Base-by-base conservation (phyloP, 352 stramenopile genomes). In the Pythium apleroticum region DNA sequence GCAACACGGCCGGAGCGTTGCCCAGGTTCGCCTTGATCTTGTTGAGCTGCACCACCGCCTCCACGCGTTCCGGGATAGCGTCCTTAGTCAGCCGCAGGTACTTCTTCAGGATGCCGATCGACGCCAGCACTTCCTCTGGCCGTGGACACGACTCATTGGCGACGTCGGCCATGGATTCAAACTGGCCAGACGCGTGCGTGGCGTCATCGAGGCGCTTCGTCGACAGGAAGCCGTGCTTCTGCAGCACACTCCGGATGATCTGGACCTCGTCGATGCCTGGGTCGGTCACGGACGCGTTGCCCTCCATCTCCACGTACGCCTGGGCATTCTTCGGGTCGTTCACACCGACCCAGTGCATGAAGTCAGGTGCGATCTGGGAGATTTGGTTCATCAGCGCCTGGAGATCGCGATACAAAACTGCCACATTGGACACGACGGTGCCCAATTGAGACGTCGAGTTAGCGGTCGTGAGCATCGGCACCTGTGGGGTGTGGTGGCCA, bases 161-260 rank as follows among this genome's bases (percentile, higher is more conserved):
- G 37, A 84, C 67, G 54, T 89, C 79, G 4, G 73, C 72, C 28
- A 86, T 67, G 4, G 71, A 75, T 63, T 88, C 81, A 52, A 77
- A 80, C 24, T 85, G 65, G 0, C 80, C 81, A 10, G 66, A 66
- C 14, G 72, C 69, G 43, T 77, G 77, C 27, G 71, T 84, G 10
- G 78, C 75, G 30, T 89, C 79, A 49, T 90, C 78, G 41, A 91
- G 69, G 35, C 74, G 77, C 59, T 84, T 88, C 14, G 84, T 86
- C 25, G 73, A 81, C 37, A 93, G 67, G 24, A 80, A 91, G 24
- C 83, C 86, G 60, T 93, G 84, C 60, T 92, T 95, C 61, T 93
- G 77, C 10, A 95, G 72, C 48, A 95, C 86, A 22, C 78, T 84
- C 43, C 82, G 84, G 50, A 95, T 91, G 60, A 95, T 92, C 66